Evolutionary conservation across 179 eudicot species (phyloP).

Genomic region (Silene noctiflora): DNA sequence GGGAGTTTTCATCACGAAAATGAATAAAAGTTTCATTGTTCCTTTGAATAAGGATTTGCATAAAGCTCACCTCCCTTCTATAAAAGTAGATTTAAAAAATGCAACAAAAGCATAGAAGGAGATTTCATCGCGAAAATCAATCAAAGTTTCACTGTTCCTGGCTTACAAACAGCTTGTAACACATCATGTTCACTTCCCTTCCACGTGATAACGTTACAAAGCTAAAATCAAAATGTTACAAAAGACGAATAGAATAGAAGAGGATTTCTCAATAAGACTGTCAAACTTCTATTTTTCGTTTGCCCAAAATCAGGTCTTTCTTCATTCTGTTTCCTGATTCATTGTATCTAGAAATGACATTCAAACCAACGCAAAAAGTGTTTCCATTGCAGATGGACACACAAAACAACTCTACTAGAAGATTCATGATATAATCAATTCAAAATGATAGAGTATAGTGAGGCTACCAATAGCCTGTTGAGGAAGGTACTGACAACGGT

Average conservation of each 20-base stretch:
- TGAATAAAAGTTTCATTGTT: no score
- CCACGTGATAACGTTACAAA: background rate
- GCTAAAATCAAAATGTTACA: background rate
- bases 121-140: background rate
- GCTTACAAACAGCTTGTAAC: background rate
- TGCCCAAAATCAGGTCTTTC: no score
- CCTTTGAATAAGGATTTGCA: background rate
- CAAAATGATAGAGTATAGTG: background rate
- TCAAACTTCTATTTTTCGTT: no score
- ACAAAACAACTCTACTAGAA: background rate
- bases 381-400: background rate
- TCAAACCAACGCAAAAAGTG: background rate
- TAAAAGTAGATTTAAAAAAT: background rate
- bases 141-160: background rate
- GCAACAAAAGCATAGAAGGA: slow-evolving; percentile 4
- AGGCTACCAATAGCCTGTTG: background rate
- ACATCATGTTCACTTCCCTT: background rate
- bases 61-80: background rate
- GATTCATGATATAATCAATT: background rate
- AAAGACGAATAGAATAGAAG: no score
- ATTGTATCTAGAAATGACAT: no score
- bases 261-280: no score
- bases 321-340: no score
- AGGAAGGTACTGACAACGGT: background rate
- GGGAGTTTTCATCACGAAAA: background rate